These are phyloP conservation scores for Pistacia vera DNA, from an alignment of 345 rosid species.

Conservation along the genomic window DNA sequence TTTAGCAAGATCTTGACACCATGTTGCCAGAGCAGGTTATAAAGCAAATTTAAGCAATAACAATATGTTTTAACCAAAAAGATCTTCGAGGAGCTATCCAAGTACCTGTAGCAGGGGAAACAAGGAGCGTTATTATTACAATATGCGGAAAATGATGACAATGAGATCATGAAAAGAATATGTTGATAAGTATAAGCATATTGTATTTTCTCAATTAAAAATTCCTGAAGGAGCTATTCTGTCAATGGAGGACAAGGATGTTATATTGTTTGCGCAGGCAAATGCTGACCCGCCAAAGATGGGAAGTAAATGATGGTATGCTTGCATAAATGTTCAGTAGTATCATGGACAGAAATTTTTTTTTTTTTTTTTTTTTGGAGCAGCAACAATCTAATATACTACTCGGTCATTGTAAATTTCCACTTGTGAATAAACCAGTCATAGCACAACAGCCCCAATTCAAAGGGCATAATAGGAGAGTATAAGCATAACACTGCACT, in stretches of 20 bases:
- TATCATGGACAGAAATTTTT: neutral
- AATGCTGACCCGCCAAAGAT: neutral
- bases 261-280: neutral
- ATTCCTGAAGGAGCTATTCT: neutral
- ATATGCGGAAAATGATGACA: neutral
- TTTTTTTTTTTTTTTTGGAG: neutral
- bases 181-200: neutral
- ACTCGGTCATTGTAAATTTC: neutral
- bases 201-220: neutral
- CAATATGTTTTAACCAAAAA: neutral
- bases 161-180: neutral
- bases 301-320: neutral
- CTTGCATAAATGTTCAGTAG: neutral
- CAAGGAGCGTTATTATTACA: neutral
- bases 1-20: constrained; percentile 69
- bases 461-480: neutral
- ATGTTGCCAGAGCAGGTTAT: constrained; percentile 24
- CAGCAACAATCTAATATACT: constrained; percentile 11
- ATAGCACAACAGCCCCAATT: constrained; percentile 1
- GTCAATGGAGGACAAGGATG: neutral
- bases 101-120: constrained; percentile 15
- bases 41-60: neutral
- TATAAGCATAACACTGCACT: neutral
- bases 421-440: neutral
- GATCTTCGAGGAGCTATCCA: neutral